Evolutionary conservation across 257 asterid species (phyloP).

Genomic region (Ilex aquifolium): DNA sequence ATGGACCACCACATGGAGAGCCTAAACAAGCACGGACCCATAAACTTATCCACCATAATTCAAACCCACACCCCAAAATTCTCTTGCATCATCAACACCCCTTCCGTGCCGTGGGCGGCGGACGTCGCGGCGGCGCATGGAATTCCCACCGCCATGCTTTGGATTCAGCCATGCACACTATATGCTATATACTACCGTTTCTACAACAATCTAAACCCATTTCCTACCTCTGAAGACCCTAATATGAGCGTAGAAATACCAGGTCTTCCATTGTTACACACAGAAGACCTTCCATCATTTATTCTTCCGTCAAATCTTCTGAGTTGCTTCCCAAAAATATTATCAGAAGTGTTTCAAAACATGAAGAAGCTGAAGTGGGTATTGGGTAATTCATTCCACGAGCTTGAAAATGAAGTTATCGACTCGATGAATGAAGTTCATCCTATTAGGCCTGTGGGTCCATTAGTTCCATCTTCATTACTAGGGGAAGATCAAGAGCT

Average conservation of each 20-base stretch:
- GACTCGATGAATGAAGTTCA: background rate
- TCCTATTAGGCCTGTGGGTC: conserved; percentile 1
- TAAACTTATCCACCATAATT: background rate
- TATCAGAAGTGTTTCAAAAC: background rate
- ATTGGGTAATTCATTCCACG: background rate
- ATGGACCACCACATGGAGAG: background rate
- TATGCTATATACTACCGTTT: background rate
- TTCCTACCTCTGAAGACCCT: background rate
- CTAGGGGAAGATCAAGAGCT: background rate
- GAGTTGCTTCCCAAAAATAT: background rate
- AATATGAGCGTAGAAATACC: conserved; percentile 1
- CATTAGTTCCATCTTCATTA: background rate
- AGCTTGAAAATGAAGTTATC: background rate
- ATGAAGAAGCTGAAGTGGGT: background rate
- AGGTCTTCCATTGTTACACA: background rate
- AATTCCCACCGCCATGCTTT: background rate
- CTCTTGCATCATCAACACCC: background rate
- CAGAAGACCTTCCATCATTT: conserved; percentile 9
- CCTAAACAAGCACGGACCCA: background rate
- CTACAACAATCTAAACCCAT: background rate
- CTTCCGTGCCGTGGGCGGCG: background rate
- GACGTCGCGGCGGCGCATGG: background rate
- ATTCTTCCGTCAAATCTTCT: conserved; percentile 5
- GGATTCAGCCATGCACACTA: background rate
- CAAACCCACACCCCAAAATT: background rate